Base-by-base conservation (phyloP, 83 land plant species). In the Diphasiastrum complanatum region DNA sequence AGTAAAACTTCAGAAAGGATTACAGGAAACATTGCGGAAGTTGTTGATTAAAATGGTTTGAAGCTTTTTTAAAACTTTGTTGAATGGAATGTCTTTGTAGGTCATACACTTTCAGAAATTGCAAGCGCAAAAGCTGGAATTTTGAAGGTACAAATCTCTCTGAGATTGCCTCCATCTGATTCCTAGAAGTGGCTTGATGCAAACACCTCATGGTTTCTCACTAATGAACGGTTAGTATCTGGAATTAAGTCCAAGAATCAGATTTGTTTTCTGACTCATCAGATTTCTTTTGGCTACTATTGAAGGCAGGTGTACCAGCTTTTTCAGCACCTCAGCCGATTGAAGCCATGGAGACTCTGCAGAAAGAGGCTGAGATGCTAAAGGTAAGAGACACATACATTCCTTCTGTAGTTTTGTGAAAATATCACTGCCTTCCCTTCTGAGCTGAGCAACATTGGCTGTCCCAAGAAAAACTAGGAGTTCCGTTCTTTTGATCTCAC, bases 91-190 rank as follows among this genome's bases (percentile, higher is more conserved):
- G n/a, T n/a, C n/a, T n/a, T 48, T 55, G 57, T 75, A 93, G 99
- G 99, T 50, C 65, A 86, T 63, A 93, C 99, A 18, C 84, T 93
- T 2, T 74, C 81, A 56, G 80, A 83, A 71, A 93, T 93, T 80
- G 96, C 99, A 34, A 76, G 86, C 40, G 86, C 89, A 69, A 93
- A 93, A 61, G 99, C 99, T 37, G 99, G 99, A n/a, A 93, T 93
- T 41, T 82, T 93, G 59, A 93, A 93, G 96, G 99, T 93, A 57
- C 52, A 20, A 49, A 11, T 5, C 6, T 11, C 22, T 49, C 18
- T 6, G 16, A 16, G 8, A 8, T 16, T 11, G 52, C 52, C 6
- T 49, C 6, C 18, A 6, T 49, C 20, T 16, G 8, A 8, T 40
- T 16, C 8, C 16, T 40, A 16, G 8, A 16, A 40, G 16, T 40